Conservation (phyloP, 495 filamentous ascomycete species). For the Podospora conica region DNA sequence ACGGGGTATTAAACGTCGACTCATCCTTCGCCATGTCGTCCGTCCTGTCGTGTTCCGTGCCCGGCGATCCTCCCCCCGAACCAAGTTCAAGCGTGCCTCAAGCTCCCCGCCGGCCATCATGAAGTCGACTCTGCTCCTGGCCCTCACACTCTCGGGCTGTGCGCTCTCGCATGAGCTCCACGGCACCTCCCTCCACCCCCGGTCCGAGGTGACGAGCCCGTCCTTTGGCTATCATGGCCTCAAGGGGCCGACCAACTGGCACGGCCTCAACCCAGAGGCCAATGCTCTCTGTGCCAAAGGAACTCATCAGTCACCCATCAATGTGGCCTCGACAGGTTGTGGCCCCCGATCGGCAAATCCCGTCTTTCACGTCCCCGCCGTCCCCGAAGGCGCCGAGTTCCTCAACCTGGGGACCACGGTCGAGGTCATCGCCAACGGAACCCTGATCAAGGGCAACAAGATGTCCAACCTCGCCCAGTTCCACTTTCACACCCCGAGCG, state of each 20-base stretch:
- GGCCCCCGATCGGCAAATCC: background rate
- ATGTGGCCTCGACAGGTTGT: background rate
- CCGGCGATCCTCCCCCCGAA: background rate
- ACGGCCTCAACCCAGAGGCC: background rate
- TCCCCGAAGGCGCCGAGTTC: slow-evolving; percentile 5
- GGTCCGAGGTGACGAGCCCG: background rate
- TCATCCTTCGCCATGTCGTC: background rate
- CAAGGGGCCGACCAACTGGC: slow-evolving; percentile 2
- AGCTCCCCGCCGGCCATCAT: background rate
- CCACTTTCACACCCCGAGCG: slow-evolving; percentile 8
- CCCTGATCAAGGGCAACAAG: slow-evolving; percentile 2
- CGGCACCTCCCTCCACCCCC: background rate
- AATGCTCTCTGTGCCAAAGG: background rate
- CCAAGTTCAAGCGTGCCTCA: background rate
- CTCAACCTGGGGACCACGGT: slow-evolving; percentile 8
- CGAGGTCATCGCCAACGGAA: slow-evolving; percentile 7
- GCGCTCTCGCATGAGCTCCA: background rate
- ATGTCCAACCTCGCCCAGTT: slow-evolving; percentile 8
- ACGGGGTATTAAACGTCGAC: background rate
- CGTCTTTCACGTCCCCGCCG: background rate
- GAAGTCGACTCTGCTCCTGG: background rate
- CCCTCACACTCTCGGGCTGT: background rate
- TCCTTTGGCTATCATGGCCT: slow-evolving; percentile 4
- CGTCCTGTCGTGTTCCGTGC: background rate
- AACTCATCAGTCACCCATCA: slow-evolving; percentile 7